Evolutionary conservation across 495 filamentous ascomycete genomes (phyloP).

Genomic region (Sporormia fimetaria): DNA sequence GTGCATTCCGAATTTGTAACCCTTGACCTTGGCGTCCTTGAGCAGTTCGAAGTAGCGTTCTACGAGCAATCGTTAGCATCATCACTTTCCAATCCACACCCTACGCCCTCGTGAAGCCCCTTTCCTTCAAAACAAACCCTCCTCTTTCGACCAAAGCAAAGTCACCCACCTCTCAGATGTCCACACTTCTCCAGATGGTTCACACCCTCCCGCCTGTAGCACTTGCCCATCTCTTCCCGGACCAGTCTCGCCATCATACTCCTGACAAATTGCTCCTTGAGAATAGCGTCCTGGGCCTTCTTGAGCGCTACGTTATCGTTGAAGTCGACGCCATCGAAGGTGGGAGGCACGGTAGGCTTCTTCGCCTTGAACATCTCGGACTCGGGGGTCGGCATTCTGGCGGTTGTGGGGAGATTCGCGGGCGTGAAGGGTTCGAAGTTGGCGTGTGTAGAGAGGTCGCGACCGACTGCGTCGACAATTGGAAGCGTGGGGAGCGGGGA

Average conservation of each 20-base stretch:
- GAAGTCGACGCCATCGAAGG: conserved; percentile 95
- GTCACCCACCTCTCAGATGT: conserved; percentile 64
- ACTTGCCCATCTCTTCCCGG: conserved; percentile 88
- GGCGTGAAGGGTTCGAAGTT: background rate
- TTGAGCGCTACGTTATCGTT: conserved; percentile 82
- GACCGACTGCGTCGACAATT: background rate
- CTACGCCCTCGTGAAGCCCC: background rate
- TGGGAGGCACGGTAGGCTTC: conserved; percentile 87
- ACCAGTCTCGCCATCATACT: conserved; percentile 95
- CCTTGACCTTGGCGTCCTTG: conserved; percentile 70
- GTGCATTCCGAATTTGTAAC: conserved; percentile 86
- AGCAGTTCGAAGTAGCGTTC: conserved; percentile 90
- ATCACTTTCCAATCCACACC: background rate
- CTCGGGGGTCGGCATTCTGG: conserved; percentile 77
- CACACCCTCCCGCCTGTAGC: conserved; percentile 85
- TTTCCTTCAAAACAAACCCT: background rate
- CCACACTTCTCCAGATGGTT: conserved; percentile 98
- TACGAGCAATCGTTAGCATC: conserved; percentile 30
- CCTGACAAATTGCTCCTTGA: conserved; percentile 94
- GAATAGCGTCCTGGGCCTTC: conserved; percentile 84
- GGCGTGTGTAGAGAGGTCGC: background rate
- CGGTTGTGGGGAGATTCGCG: conserved; percentile 2
- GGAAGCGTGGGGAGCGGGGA: too few relatives aligned
- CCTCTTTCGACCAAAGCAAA: conserved; percentile 1
- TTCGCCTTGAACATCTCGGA: conserved; percentile 86